phyloP scores from a whole-genome alignment of 2,329 filamentous ascomycete genomes.

The Pseudogymnoascus sp. region DNA sequence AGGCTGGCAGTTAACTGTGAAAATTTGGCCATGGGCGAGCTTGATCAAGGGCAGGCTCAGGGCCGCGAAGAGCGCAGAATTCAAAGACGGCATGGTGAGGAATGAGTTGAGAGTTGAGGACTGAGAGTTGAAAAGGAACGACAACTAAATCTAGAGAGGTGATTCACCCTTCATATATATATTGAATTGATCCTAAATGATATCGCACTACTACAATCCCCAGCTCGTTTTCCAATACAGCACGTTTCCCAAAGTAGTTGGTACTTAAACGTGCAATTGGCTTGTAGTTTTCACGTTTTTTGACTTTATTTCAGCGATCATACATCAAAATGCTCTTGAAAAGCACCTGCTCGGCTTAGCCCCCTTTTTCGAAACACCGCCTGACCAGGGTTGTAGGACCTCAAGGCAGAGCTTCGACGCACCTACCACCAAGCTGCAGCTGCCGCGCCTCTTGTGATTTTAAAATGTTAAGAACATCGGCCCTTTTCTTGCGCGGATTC shows the following conservation, averaged over 20 bases:
- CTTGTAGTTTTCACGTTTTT: neutral
- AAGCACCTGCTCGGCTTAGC: neutral
- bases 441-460: neutral
- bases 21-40: neutral
- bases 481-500: neutral
- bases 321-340: neutral
- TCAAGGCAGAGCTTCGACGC: neutral
- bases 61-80: neutral
- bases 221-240: neutral
- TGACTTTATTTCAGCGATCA: neutral
- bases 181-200: neutral
- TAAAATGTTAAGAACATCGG: neutral
- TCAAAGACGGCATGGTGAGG: neutral
- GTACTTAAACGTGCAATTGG: neutral
- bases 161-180: neutral
- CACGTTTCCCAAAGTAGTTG: neutral
- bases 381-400: neutral
- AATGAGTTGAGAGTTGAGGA: neutral
- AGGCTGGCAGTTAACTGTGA: constrained; percentile 14
- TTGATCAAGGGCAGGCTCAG: neutral
- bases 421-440: neutral
- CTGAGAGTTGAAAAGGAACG: neutral
- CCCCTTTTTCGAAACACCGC: neutral
- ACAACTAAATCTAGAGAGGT: neutral
- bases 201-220: neutral